Percentiles rank a stretch among this genome's conserved stretches.
phyloP scores from a whole-genome alignment of 1,284 basidiomycete genomes.

The Porodaedalea pini region DNA sequence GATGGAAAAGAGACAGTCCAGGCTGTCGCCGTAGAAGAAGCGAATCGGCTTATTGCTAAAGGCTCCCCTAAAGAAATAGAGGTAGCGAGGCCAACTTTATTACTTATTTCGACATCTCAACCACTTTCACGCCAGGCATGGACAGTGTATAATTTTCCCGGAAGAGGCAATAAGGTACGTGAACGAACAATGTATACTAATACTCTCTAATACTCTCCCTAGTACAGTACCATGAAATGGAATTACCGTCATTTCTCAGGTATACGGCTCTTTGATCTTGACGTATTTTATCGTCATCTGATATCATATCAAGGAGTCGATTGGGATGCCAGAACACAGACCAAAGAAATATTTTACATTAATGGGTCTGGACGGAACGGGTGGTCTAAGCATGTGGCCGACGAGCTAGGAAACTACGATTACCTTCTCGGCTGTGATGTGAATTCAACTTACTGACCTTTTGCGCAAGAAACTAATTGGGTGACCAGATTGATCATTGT shows the following conservation, averaged over 20 bases:
- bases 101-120: background rate
- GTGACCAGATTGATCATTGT: constrained; percentile 72
- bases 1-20: constrained; percentile 74
- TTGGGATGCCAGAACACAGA: constrained; percentile 72
- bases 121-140: constrained; percentile 53
- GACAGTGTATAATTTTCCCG: constrained; percentile 84
- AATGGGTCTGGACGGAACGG: constrained; percentile 52
- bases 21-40: constrained; percentile 72
- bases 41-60: constrained; percentile 56
- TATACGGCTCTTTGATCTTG: no score
- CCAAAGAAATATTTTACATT: constrained; percentile 62
- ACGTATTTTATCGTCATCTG: no score
- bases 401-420: constrained; percentile 74
- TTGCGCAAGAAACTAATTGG: no score
- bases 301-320: no score
- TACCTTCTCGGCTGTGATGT: constrained; percentile 75
- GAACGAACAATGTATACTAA: background rate
- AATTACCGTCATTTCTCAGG: constrained; percentile 71
- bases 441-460: constrained; percentile 23
- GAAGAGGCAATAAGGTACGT: constrained; percentile 67
- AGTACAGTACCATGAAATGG: constrained; percentile 74
- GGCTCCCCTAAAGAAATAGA: constrained; percentile 70
- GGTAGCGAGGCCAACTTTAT: constrained; percentile 35
- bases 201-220: constrained; percentile 1
- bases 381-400: constrained; percentile 69